Evolutionary conservation across 1,284 basidiomycete species (phyloP), one percentile per base, ranked within the genome.

Genomic region (Volvariella surrecta): DNA sequence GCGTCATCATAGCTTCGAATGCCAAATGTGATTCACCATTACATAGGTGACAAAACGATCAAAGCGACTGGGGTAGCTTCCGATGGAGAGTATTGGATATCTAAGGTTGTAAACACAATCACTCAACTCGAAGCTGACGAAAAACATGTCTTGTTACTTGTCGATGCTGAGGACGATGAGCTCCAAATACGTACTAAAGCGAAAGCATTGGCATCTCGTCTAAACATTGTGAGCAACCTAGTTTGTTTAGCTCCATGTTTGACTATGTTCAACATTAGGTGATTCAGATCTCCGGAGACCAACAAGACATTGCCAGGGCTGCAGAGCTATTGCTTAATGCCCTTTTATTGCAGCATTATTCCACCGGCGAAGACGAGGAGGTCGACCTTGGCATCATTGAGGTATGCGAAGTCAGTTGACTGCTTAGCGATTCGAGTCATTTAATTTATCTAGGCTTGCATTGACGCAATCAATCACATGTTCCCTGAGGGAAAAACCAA

Each of bases 11-110:
- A 11, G 24, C 24, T n/a, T n/a, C n/a, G n/a, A n/a, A n/a, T n/a
- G n/a, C n/a, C n/a, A n/a, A n/a, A n/a, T n/a, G n/a, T n/a, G n/a
- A n/a, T n/a, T n/a, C n/a, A n/a, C n/a, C 39, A 28, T 40, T 32
- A 18, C 11, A 7, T 53, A 52, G 76, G 66, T 32, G 70, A 74
- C 42, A 79, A 75, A 50, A 59, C 67, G 1, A 59, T 63, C 15
- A 83, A 81, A 55, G 58, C 71, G 16, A 63, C 75, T 15, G 85
- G 77, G 1, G 73, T 79, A 17, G 75, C 85, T 35, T 71, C 77
- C 3, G 74, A 84, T 44, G 88, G 89, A 18, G 73, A 82, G 52
- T 79, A 87, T 44, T 97, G 93, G 94, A 66, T 89, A 2, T 71
- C 78, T 4, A 80, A 79, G 53, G 77, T 80, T 3, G 67, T 92